Base-by-base conservation (phyloP, 2,329 filamentous ascomycete genomes). In the Pseudogymnoascus sp. region DNA sequence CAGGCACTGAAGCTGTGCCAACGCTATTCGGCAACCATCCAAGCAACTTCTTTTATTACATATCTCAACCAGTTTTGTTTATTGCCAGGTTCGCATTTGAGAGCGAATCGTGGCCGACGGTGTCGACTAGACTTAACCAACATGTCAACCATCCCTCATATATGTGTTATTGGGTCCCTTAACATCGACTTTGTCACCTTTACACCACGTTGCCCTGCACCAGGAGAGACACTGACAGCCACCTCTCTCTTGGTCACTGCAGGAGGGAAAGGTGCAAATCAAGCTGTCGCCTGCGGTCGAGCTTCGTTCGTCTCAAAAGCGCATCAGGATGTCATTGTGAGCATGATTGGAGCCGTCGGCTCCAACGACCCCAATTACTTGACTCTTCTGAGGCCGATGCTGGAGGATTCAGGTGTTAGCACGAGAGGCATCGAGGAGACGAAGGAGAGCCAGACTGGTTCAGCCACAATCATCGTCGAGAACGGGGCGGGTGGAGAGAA, bases 61-160 rank as follows among this genome's bases (percentile, higher is more conserved):
- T 42, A 42, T 42, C 16, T 42, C 16, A 42, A 42, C 11, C 38
- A 19, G n/a, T 42, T 42, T 42, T 42, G 38, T 40, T 42, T 42
- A 42, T 19, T 42, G 5, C 38, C 38, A 19, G n/a, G 38, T 5
- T 42, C 16, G 16, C 38, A 42, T 42, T 42, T 42, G 7, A 42
- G 38, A 42, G 38, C 38, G 16, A 42, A 42, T 42, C 38, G 38
- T 42, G 37, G 37, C 37, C 2, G 37, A 40, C 4, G 16, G 37
- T 16, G 8, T 42, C 38, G 10, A 4, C 38, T 11, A 19, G 38
- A 42, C 38, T 19, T 42, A 56, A 56, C 24, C 47, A 68, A 59
- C 62, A 70, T 70, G 68, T 19, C 68, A n/a, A 72, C 50, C 7
- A 95, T 97, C 74, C 88, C 89, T 56, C 47, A 29, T 33, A 33